Evolutionary conservation across 441 rosid species (phyloP), one percentile per base, ranked within the genome.

Genomic region (Metrosideros polymorpha): DNA sequence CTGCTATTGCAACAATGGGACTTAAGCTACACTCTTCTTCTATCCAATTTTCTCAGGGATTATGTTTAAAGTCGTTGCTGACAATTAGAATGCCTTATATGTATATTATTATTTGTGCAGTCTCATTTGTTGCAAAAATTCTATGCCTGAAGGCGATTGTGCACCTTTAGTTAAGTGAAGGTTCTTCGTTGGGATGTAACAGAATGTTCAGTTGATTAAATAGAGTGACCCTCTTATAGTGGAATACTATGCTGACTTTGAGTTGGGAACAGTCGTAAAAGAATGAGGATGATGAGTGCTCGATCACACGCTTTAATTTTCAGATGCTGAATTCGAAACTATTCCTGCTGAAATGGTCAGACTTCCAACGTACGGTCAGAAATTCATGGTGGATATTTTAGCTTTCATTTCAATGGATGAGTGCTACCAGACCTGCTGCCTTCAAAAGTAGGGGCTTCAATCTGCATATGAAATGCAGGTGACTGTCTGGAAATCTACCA

Each of bases 401-500:
- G 76, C 76, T 32, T 63, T 13, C 25, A 22, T 71, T 35, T 22
- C 22, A 35, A 66, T 19, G 79, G 79, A 71, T 22, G 47, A 10
- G 47, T 22, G 15, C 79, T 10, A 24, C 47, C 15, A 39, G 47
- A 71, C 47, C 47, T 5, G 79, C 79, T 35, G 79, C 79, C 27
- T 66, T 66, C 2, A 9, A 35, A 9, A 35, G 79, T 35, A 35
- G 47, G n/a, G 79, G 47, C 22, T 71, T 71, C 79, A 42, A 71
- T 42, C 79, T 35, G 79, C 79, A 9, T 19, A 8, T 19, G 43
- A 14, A 63, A 63, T 18, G 43, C 76, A 18, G 77, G 43, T 12
- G 17, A 10, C 47, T 13, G n/a, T 66, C 45, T 71, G 79, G 47
- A 71, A 71, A 71, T 71, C 76, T 88, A 91, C 90, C 90, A 89